A percentile compares a stretch with the other conserved stretches of the same genome.
Evolutionary conservation across 2,329 filamentous ascomycete species (phyloP).

Genomic region (Microcyclosporella mali): DNA sequence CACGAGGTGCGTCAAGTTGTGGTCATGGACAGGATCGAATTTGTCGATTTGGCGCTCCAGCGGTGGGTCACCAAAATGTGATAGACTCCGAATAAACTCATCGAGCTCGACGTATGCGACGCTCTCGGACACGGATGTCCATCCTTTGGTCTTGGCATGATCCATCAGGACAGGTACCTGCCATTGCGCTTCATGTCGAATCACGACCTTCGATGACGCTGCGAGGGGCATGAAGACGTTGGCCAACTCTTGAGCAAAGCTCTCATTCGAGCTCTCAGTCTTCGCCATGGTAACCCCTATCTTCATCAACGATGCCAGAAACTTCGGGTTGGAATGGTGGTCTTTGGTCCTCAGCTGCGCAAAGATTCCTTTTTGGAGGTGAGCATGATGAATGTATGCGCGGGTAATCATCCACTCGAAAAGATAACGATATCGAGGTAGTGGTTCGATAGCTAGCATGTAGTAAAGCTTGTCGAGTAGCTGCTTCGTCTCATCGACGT

Average conservation of each 20-base stretch:
- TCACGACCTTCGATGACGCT: slow-evolving; percentile 45
- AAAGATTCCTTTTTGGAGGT: slow-evolving; percentile 31
- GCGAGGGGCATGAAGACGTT: slow-evolving; percentile 39
- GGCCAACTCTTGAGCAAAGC: slow-evolving; percentile 36
- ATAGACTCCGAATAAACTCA: slow-evolving; percentile 39
- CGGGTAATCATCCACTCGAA: slow-evolving; percentile 45
- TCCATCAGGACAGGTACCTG: slow-evolving; percentile 42
- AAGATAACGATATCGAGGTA: slow-evolving; percentile 43
- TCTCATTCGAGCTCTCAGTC: slow-evolving; percentile 31
- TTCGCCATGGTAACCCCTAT: slow-evolving; percentile 39
- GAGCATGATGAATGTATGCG: slow-evolving; percentile 34
- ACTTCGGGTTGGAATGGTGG: slow-evolving; percentile 44
- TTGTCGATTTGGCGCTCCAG: slow-evolving; percentile 34
- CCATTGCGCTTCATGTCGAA: slow-evolving; percentile 50
- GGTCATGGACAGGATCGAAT: slow-evolving; percentile 39
- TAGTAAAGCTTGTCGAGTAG: slow-evolving; percentile 36
- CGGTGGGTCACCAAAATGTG: slow-evolving; percentile 38
- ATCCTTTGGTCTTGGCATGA: slow-evolving; percentile 32
- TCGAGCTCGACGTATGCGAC: slow-evolving; percentile 39
- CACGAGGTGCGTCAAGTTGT: slow-evolving; percentile 40
- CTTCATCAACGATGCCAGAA: slow-evolving; percentile 44
- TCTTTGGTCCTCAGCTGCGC: slow-evolving; percentile 35
- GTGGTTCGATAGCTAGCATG: slow-evolving; percentile 40
- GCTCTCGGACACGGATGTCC: slow-evolving; percentile 34
- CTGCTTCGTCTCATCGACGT: slow-evolving; percentile 20